These are phyloP conservation scores for Symbiodinium natans DNA, from an alignment of 73 alveolate species.

Conservation along the genomic window DNA sequence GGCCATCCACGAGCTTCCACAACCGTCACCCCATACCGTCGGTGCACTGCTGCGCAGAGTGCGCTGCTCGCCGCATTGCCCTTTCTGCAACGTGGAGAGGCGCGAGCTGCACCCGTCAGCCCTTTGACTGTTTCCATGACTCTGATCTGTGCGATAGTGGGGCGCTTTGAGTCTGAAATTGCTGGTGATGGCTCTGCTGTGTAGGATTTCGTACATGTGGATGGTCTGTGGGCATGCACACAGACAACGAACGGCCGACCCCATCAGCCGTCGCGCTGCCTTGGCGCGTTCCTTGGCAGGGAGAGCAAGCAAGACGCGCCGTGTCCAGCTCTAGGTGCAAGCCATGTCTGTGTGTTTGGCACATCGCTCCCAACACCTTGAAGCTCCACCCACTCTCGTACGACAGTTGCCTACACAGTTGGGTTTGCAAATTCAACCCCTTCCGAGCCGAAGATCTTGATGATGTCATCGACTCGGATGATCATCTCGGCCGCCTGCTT, in stretches of 20 bases:
- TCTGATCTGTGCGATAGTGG: no score
- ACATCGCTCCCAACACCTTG: no score
- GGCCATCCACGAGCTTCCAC: no score
- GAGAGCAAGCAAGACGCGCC: not conserved
- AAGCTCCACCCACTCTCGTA: no score
- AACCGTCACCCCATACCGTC: not conserved
- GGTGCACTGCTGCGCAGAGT: no score
- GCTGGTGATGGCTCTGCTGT: not conserved
- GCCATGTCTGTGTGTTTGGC: no score
- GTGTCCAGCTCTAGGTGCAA: no score
- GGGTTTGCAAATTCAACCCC: no score
- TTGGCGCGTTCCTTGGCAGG: conserved; percentile 71
- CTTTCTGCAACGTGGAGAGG: not conserved
- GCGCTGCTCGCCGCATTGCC: not conserved
- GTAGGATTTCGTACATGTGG: not conserved
- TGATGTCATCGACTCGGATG: conserved; percentile 99
- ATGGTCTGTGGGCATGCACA: conserved; percentile 1
- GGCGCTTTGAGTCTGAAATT: no score
- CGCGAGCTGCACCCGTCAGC: not conserved
- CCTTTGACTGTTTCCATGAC: no score
- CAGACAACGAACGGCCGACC: conserved; percentile 16
- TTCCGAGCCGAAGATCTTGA: conserved; percentile 94
- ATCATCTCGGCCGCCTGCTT: conserved; percentile 99
- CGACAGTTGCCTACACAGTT: no score
- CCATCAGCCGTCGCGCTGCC: conserved; percentile 89